These are phyloP conservation scores for Pythium periplocum DNA, from an alignment of 352 stramenopile species.

Conservation along the genomic window DNA sequence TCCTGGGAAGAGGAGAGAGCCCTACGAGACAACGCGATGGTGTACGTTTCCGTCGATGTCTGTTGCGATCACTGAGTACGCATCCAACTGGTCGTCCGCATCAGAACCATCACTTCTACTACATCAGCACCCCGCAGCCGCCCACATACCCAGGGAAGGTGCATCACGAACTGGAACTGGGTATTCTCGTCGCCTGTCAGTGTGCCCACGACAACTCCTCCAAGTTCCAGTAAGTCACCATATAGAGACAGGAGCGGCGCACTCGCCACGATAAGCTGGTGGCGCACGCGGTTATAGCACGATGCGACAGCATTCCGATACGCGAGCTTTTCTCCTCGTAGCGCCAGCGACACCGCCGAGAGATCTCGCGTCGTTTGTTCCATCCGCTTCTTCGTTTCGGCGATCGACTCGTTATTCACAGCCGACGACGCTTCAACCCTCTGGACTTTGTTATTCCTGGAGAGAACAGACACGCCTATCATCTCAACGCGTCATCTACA, in stretches of 20 bases:
- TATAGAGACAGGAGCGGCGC: slow-evolving; percentile 33
- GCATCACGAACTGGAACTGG: slow-evolving; percentile 34
- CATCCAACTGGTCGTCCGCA: slow-evolving; percentile 24
- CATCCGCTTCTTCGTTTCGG: too few species aligned
- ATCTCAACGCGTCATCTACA: too few species aligned
- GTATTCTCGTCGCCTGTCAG: slow-evolving; percentile 31
- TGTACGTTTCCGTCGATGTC: slow-evolving; percentile 24
- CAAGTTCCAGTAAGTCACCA: slow-evolving; percentile 32
- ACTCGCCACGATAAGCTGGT: slow-evolving; percentile 38
- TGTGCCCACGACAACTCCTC: slow-evolving; percentile 29
- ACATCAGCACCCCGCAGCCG: not conserved
- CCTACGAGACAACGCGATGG: slow-evolving; percentile 42
- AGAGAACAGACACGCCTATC: too few species aligned
- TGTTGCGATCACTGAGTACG: slow-evolving; percentile 31
- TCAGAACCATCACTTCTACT: slow-evolving; percentile 1
- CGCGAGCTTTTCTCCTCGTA: slow-evolving; percentile 40
- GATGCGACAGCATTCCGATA: slow-evolving; percentile 35
- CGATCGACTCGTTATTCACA: too few species aligned
- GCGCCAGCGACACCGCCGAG: slow-evolving; percentile 30
- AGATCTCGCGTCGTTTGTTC: too few species aligned
- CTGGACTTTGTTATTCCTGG: too few species aligned
- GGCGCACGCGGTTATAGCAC: slow-evolving; percentile 24
- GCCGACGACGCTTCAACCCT: too few species aligned
- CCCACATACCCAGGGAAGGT: slow-evolving; percentile 38
- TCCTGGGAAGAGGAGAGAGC: not conserved